Evolutionary conservation across 2,329 filamentous ascomycete genomes (phyloP).

Genomic region (Nigrospora oryzae): DNA sequence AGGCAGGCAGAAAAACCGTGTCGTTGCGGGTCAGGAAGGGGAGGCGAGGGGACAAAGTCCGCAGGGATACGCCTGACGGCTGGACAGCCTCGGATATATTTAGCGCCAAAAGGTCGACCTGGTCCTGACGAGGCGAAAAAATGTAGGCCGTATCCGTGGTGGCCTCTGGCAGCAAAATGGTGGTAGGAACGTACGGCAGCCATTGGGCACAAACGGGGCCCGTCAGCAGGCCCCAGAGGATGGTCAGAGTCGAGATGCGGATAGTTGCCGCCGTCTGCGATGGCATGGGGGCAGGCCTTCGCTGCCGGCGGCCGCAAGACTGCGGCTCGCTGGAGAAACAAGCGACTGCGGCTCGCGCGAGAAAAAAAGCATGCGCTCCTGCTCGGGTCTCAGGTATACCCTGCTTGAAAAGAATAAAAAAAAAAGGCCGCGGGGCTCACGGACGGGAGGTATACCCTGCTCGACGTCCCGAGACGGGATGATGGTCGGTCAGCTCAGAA

Average conservation of each 20-base stretch:
- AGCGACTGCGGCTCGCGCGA: too few species aligned
- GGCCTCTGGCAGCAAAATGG: constrained; percentile 48
- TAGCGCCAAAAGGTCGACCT: constrained; percentile 52
- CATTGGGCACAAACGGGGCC: constrained; percentile 27
- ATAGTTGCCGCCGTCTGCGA: constrained; percentile 12
- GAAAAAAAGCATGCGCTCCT: too few species aligned
- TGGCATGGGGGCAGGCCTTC: not conserved
- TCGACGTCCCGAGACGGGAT: too few species aligned
- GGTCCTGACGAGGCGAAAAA: constrained; percentile 45
- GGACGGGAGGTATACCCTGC: too few species aligned
- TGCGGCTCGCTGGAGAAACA: too few species aligned
- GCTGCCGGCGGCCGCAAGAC: too few species aligned
- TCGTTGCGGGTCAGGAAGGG: constrained; percentile 52
- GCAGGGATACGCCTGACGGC: constrained; percentile 31
- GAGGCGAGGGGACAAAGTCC: constrained; percentile 44
- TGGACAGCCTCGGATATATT: constrained; percentile 53
- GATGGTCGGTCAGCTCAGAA: too few species aligned
- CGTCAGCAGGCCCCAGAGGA: constrained; percentile 7
- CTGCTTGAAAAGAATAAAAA: too few species aligned
- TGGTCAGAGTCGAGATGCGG: constrained; percentile 12
- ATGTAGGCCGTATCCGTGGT: constrained; percentile 55
- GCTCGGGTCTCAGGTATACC: too few species aligned
- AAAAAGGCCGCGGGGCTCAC: too few species aligned
- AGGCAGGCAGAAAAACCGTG: constrained; percentile 57
- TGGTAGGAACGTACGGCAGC: constrained; percentile 72